Conservation (phyloP, 2,329 filamentous ascomycete genomes). For the Apiospora malaysiana region DNA sequence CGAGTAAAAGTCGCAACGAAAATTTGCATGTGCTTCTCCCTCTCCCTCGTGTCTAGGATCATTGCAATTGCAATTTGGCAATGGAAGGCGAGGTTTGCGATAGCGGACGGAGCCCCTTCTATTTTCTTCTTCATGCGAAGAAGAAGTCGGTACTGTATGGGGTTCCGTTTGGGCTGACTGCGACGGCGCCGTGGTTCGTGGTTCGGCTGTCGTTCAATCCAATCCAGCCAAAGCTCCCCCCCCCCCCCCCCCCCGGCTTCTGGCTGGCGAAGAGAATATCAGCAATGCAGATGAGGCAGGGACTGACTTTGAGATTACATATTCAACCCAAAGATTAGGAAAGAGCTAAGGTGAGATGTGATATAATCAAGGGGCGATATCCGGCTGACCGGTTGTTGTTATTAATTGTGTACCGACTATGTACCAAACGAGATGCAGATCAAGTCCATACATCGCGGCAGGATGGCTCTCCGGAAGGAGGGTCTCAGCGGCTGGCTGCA, state of each 20-base stretch:
- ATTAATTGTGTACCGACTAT: background rate
- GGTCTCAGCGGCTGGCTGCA: background rate
- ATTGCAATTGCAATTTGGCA: background rate
- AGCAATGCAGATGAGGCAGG: background rate
- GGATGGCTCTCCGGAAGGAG: background rate
- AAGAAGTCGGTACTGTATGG: background rate
- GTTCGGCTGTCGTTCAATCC: conserved; percentile 17
- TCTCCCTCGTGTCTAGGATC: background rate
- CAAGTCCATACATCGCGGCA: background rate
- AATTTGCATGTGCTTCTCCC: conserved; percentile 4
- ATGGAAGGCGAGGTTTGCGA: conserved; percentile 1
- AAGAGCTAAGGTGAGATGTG: background rate
- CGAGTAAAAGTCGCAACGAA: background rate
- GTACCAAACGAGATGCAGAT: background rate
- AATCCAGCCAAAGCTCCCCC: conserved; percentile 16
- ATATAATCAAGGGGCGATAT: background rate
- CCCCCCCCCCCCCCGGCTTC: no score
- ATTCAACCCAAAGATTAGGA: background rate
- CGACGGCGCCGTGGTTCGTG: background rate
- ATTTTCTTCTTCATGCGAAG: background rate
- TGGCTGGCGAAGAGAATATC: background rate
- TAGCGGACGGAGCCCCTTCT: background rate
- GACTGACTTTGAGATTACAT: background rate
- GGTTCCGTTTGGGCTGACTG: background rate
- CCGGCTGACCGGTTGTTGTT: background rate